Percentiles rank a stretch among this genome's conserved stretches.
Evolutionary conservation across 2,329 filamentous ascomycete species (phyloP).

Genomic region (Talaromyces amestolkiae): DNA sequence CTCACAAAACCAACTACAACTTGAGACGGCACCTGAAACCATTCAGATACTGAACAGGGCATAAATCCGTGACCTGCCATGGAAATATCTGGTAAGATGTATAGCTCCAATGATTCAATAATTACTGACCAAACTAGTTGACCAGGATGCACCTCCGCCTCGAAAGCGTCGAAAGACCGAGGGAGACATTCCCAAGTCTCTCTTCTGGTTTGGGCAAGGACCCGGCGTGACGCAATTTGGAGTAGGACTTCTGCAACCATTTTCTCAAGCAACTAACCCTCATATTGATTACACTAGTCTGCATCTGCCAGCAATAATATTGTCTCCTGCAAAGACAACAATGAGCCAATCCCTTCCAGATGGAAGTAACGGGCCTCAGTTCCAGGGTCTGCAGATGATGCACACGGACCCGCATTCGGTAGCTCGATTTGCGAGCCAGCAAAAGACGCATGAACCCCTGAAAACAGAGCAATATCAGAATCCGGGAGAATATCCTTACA

Average conservation of each 20-base stretch:
- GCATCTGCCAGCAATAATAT: background rate
- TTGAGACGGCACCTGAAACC: background rate
- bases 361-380: background rate
- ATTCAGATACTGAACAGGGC: background rate
- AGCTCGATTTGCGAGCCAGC: background rate
- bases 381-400: background rate
- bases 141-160: background rate
- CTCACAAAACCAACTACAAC: background rate
- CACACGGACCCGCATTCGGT: background rate
- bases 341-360: background rate
- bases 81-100: background rate
- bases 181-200: background rate
- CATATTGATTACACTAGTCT: constrained; percentile 7
- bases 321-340: background rate
- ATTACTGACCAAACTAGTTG: background rate
- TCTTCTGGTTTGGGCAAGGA: background rate
- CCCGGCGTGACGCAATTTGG: background rate
- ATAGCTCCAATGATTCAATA: background rate
- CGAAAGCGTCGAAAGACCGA: constrained; percentile 3
- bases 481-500: too few relatives aligned
- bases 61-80: background rate
- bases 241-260: constrained; percentile 12
- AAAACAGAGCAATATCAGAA: constrained; percentile 3
- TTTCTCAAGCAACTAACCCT: constrained; percentile 8
- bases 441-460: background rate